phyloP scores from a whole-genome alignment of 2,329 filamentous ascomycete genomes.

The Beauveria sp. region DNA sequence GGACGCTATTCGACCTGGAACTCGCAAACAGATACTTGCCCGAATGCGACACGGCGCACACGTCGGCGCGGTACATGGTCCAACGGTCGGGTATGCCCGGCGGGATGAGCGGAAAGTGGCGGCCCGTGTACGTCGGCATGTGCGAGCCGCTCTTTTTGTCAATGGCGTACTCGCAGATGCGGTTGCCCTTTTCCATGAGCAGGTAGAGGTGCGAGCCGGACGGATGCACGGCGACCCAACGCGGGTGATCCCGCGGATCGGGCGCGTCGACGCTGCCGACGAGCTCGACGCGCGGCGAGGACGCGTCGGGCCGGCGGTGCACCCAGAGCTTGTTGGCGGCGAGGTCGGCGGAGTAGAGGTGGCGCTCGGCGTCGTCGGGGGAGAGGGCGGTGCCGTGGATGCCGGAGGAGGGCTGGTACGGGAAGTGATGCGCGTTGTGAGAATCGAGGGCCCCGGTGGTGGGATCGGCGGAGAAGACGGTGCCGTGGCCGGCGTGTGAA shows the following conservation, averaged over 20 bases:
- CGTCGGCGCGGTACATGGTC: constrained; percentile 75
- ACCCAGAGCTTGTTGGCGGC: constrained; percentile 77
- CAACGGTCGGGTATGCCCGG: constrained; percentile 51
- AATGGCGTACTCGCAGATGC: constrained; percentile 73
- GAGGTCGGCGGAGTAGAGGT: constrained; percentile 74
- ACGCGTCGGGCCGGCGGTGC: constrained; percentile 57
- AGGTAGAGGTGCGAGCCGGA: constrained; percentile 73
- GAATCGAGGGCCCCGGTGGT: constrained; percentile 48
- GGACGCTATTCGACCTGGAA: constrained; percentile 67
- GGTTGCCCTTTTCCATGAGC: constrained; percentile 85
- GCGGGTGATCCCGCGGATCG: constrained; percentile 64
- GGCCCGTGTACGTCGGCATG: constrained; percentile 70
- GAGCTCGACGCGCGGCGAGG: constrained; percentile 44
- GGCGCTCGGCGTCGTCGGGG: constrained; percentile 58
- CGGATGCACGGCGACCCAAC: constrained; percentile 82
- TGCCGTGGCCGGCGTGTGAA: constrained; percentile 72
- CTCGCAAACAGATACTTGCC: constrained; percentile 77
- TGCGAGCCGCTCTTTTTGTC: constrained; percentile 54
- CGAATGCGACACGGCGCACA: constrained; percentile 64
- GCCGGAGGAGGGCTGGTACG: constrained; percentile 60
- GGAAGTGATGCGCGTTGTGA: constrained; percentile 62
- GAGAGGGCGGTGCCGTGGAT: constrained; percentile 82
- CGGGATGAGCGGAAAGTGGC: constrained; percentile 71
- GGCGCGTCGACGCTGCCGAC: constrained; percentile 69
- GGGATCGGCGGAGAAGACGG: constrained; percentile 58